These are phyloP conservation scores for Solanum ahanhuiri DNA, from an alignment of 257 asterid genomes.

Conservation along the genomic window DNA sequence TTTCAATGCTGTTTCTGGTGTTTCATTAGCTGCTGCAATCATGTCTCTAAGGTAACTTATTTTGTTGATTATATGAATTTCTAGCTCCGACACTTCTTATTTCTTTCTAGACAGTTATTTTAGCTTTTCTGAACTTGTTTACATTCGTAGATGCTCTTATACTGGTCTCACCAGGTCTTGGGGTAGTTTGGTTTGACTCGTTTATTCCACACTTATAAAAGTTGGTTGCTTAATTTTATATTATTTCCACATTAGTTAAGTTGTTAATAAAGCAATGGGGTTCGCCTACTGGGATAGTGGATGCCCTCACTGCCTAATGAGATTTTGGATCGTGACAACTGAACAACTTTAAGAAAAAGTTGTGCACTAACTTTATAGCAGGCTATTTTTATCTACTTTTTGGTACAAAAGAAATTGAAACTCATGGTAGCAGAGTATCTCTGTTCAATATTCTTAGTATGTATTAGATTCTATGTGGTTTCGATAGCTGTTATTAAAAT, in stretches of 20 bases:
- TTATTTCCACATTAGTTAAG: too few species aligned
- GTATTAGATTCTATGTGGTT: not conserved
- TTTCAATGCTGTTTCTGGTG: conserved; percentile 73
- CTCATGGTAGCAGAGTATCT: not conserved
- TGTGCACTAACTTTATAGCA: not conserved
- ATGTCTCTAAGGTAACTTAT: conserved; percentile 62
- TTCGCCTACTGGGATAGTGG: too few species aligned
- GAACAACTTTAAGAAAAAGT: too few species aligned
- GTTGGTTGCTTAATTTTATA: too few species aligned
- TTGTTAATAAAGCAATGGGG: too few species aligned
- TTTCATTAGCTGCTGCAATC: conserved; percentile 79
- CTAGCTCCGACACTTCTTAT: not conserved
- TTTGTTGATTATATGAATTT: not conserved
- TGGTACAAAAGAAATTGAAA: not conserved
- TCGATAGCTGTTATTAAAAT: not conserved
- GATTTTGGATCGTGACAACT: too few species aligned
- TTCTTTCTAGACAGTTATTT: not conserved
- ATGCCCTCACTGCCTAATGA: too few species aligned
- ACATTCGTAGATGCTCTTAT: not conserved
- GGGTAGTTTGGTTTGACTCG: too few species aligned
- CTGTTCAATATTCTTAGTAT: not conserved
- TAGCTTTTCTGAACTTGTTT: not conserved
- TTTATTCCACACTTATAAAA: too few species aligned
- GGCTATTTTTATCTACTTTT: not conserved
- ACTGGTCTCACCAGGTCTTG: not conserved